phyloP scores from a whole-genome alignment of 1,284 basidiomycete species.

The Fistulinella cinereoalba region DNA sequence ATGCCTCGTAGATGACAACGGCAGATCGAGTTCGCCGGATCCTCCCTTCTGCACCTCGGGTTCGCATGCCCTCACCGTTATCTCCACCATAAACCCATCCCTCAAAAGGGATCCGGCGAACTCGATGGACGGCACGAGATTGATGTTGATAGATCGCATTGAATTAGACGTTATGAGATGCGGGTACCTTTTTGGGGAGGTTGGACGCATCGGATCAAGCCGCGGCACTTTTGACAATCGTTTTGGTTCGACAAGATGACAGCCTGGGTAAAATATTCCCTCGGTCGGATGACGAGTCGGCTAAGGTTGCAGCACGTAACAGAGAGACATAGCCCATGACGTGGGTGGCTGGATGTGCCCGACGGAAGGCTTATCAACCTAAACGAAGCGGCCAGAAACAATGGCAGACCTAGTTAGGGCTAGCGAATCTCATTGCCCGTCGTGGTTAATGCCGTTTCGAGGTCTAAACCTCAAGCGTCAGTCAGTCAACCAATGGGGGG shows the following conservation, averaged over 20 bases:
- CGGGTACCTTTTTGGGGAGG: background rate
- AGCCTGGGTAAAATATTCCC: too few relatives aligned
- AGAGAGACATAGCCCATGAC: background rate
- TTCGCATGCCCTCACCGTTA: background rate
- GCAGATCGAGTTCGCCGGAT: background rate
- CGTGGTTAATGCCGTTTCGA: background rate
- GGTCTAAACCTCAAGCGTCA: background rate
- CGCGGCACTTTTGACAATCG: background rate
- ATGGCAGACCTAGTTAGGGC: too few relatives aligned
- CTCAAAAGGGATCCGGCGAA: too few relatives aligned
- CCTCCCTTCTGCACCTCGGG: background rate
- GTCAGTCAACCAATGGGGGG: background rate
- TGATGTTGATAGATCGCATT: background rate
- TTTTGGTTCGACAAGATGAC: too few relatives aligned
- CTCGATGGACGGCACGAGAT: background rate
- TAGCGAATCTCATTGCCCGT: too few relatives aligned
- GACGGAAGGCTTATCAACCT: too few relatives aligned
- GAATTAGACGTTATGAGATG: background rate
- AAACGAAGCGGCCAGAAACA: too few relatives aligned
- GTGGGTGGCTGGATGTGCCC: background rate
- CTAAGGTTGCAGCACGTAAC: background rate
- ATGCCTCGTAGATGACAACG: background rate
- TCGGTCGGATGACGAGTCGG: background rate
- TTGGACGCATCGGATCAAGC: background rate
- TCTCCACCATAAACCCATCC: background rate